Evolutionary conservation across 352 stramenopile genomes (phyloP).

Genomic region (Globisporangium orthogonon): DNA sequence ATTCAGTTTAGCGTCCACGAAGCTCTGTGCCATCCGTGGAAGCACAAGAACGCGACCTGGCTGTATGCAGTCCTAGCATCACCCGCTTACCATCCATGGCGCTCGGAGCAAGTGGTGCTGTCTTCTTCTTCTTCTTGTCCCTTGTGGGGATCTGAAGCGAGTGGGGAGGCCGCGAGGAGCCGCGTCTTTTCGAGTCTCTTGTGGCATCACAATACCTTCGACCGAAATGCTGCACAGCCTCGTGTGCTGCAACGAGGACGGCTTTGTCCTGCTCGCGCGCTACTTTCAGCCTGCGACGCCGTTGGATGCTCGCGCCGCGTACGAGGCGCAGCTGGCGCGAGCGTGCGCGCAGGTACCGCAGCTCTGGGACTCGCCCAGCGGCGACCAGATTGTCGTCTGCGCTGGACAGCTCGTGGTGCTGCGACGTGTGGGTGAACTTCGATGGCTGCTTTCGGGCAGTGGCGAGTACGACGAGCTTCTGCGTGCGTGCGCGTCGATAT

Average conservation of each 20-base stretch:
- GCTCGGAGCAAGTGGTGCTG: not conserved
- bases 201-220: not conserved
- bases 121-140: not conserved
- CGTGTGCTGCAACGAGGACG: conserved; percentile 56
- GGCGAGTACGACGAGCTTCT: conserved; percentile 71
- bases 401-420: conserved; percentile 55
- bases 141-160: not conserved
- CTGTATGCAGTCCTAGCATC: not conserved
- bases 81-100: conserved; percentile 23
- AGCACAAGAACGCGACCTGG: too few relatives aligned
- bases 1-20: too few relatives aligned
- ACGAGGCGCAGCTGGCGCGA: conserved; percentile 41
- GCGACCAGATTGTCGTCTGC: conserved; percentile 44
- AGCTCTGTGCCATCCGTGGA: too few relatives aligned
- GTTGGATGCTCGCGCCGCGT: conserved; percentile 35
- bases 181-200: not conserved
- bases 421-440: conserved; percentile 48
- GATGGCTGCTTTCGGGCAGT: conserved; percentile 50
- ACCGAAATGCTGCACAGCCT: conserved; percentile 56
- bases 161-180: not conserved
- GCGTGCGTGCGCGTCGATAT: conserved; percentile 22
- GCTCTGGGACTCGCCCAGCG: conserved; percentile 20
- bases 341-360: conserved; percentile 32
- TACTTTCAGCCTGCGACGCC: conserved; percentile 53
- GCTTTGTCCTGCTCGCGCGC: conserved; percentile 54